Evolutionary conservation across 805 yeast genomes (phyloP).

Genomic region (Starmerella apis): DNA sequence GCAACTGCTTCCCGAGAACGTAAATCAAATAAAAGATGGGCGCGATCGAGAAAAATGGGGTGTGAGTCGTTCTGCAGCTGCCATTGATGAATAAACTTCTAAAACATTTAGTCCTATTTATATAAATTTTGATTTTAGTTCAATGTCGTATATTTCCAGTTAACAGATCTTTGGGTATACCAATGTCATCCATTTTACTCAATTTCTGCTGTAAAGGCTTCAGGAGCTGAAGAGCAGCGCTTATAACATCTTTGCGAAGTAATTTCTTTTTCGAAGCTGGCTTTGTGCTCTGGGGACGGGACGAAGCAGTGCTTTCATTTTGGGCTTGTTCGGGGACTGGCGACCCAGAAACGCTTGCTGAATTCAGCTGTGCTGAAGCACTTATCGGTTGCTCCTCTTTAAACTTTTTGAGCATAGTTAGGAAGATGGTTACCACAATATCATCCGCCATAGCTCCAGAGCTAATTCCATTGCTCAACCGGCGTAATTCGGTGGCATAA

Average conservation of each 20-base stretch:
- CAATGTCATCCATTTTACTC: conserved; percentile 18
- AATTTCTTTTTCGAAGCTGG: conserved; percentile 10
- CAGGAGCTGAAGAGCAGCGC: conserved; percentile 22
- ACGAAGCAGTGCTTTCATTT: background rate
- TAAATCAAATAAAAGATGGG: conserved; percentile 34
- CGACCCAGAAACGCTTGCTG: background rate
- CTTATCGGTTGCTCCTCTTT: background rate
- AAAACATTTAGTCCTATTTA: background rate
- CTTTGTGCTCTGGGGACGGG: background rate
- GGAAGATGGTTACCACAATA: conserved; percentile 11
- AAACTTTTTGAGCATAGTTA: conserved; percentile 4
- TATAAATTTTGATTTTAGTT: background rate
- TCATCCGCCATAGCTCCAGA: conserved; percentile 21
- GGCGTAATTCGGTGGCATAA: conserved; percentile 17
- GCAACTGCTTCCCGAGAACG: conserved; percentile 29
- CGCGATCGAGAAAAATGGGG: conserved; percentile 38
- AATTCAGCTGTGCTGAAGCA: background rate
- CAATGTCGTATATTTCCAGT: background rate
- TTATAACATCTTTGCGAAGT: conserved; percentile 23
- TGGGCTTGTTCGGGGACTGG: background rate
- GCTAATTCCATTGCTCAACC: conserved; percentile 10
- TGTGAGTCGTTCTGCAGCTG: conserved; percentile 35
- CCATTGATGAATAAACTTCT: conserved; percentile 27
- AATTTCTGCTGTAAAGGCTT: conserved; percentile 18
- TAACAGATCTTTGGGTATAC: background rate